Percentiles rank a stretch among this genome's conserved stretches.
phyloP scores from a whole-genome alignment of 1,284 basidiomycete genomes.

The Peniophora sp. region DNA sequence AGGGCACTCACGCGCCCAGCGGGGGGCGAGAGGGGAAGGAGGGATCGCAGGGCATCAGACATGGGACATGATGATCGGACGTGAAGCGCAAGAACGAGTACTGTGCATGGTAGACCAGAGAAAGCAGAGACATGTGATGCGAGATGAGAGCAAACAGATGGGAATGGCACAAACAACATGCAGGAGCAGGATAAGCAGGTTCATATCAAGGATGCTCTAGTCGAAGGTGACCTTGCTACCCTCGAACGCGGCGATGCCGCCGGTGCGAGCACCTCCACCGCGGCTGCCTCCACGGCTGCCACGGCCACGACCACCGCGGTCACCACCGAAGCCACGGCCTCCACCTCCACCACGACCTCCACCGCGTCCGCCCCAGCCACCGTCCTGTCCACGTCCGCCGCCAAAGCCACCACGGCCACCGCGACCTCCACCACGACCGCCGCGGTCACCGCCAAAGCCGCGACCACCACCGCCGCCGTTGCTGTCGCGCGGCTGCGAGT shows the following conservation, averaged over 20 bases:
- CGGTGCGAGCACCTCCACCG: conserved; percentile 49
- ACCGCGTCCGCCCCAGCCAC: conserved; percentile 30
- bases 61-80: no score
- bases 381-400: conserved; percentile 30
- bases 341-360: conserved; percentile 24
- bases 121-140: no score
- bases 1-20: no score
- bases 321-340: not conserved
- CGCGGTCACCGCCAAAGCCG: conserved; percentile 34
- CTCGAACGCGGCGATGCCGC: conserved; percentile 65
- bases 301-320: conserved; percentile 25
- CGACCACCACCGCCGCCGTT: conserved; percentile 43
- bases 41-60: no score
- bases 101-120: no score
- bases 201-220: conserved; percentile 1
- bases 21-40: no score
- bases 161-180: no score
- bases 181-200: no score
- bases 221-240: conserved; percentile 82
- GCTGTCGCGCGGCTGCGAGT: conserved; percentile 76
- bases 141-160: no score
- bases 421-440: conserved; percentile 28
- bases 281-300: conserved; percentile 28
- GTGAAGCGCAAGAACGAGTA: no score
- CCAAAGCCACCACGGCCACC: conserved; percentile 30